Base-by-base conservation (phyloP, 2,329 filamentous ascomycete genomes). In the Drechslerella dactyloides region DNA sequence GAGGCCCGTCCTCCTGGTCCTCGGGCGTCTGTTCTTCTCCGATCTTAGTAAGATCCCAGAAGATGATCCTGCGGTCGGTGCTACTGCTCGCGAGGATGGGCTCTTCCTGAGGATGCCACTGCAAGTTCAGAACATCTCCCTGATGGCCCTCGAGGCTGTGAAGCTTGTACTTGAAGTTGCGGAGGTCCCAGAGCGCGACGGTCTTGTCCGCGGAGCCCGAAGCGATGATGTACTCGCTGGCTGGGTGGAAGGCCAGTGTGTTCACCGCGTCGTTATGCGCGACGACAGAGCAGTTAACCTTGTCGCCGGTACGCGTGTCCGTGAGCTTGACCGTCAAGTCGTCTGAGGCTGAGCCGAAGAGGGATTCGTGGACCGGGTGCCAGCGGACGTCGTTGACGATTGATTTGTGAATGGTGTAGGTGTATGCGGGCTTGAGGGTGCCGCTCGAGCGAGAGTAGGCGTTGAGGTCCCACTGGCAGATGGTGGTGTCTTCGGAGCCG, bases 301-400 rank as follows among this genome's bases (percentile, higher is more conserved):
- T 86, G 62, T 87, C 85, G 30, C 84, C 78, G 78, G 86, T 85
- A 76, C 94, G 89, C n/a, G 89, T 85, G 79, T 99, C 94, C 69
- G 97, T 85, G 70, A 99, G 89, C 80, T 97, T 91, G 73, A 97
- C 86, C 6, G 91, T 97, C 75, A 94, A 85, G 79, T 99, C 94
- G 79, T 99, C 94, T 2, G 94, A 97, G 2, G 96, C 94, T 15
- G 90, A 93, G 74, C 93, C 96, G 73, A 99, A 90, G 74, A 96
- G 88, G 76, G 88, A 87, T 77, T 87, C 88, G 74, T 93, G 90
- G 48, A 92, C 85, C 7, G 93, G 93, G 77, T 97, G 93, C 78
- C 96, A 91, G 81, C 97, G 92, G 33, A 99, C 93, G 78, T 99
- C 94, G 79, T 99, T 99, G 78, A 99, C 94, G 60, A 94, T 90